phyloP scores from a whole-genome alignment of 164 flowering plant species.

The Houttuynia cordata region DNA sequence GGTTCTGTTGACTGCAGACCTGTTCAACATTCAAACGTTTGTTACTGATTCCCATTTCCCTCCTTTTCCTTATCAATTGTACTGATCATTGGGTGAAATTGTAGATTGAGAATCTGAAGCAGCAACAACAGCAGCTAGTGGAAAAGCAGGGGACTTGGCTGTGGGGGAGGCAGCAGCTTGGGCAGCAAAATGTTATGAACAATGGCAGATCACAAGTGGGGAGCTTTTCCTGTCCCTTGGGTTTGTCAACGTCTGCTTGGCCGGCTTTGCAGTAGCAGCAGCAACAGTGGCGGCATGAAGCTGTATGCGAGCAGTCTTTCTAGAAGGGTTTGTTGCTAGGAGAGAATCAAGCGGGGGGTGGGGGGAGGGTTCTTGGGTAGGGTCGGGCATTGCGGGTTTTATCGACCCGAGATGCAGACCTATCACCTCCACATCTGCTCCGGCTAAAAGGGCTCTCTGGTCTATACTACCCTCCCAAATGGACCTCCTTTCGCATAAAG shows the following conservation, averaged over 20 bases:
- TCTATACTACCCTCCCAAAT: too few relatives aligned
- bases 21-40: not conserved
- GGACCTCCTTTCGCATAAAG: too few relatives aligned
- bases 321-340: conserved; percentile 28
- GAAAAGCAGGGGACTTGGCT: conserved; percentile 14
- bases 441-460: too few relatives aligned
- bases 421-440: too few relatives aligned
- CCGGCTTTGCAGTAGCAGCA: conserved; percentile 38
- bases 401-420: too few relatives aligned
- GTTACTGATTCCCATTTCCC: too few relatives aligned
- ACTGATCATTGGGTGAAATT: conserved; percentile 25
- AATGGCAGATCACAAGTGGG: not conserved
- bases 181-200: not conserved
- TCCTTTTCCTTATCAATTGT: not conserved
- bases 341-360: conserved; percentile 32
- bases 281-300: not conserved
- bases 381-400: too few relatives aligned
- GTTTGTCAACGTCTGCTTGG: conserved; percentile 45
- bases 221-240: conserved; percentile 18
- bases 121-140: conserved; percentile 46
- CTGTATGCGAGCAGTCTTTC: conserved; percentile 40
- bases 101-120: conserved; percentile 27
- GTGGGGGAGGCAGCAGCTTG: conserved; percentile 18
- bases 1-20: conserved; percentile 8
- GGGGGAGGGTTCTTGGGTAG: too few relatives aligned